Base-by-base conservation (phyloP, 2,329 filamentous ascomycete genomes). In the Alternaria sp. region DNA sequence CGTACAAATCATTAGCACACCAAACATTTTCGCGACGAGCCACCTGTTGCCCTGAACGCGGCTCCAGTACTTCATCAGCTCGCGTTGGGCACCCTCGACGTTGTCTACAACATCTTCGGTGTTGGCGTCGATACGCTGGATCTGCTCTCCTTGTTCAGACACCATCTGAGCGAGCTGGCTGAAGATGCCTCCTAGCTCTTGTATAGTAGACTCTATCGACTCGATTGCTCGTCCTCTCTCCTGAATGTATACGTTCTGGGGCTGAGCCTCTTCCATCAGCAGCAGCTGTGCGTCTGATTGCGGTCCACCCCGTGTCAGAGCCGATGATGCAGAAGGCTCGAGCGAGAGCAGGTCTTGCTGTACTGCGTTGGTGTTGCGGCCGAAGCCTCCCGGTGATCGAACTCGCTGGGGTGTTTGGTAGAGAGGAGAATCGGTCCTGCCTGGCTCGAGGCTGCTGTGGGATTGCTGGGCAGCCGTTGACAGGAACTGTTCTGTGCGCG, bases 81-180 rank as follows among this genome's bases (percentile, higher is more conserved):
- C 94, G 63, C 93, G 85, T 76, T 99, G 95, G 5, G 95, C 95
- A 17, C 95, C 95, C 73, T 97, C 88, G n/a, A 99, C 94, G 70
- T 99, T 99, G 73, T 98, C 94, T 54, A 99, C 94, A 5, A 99
- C 92, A 70, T 97, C 93, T 73, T 99, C 95, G 1, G 94, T 97
- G 78, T 98, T 97, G 65, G 94, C 94, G 72, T 98, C 94, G 73
- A 97, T 97, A 49, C 94, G 85, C 79, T 98, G 92, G 66, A 99
- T 96, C 90, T 97, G 96, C 79, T 97, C 95, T 61, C 91, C 92
- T 80, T 99, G 95, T 77, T 99, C 94, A 54, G 90, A 92, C 29
- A 99, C 95, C 95, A 99, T 98, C 67, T 92, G 89, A 34, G 95
- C 94, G 49, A 99, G 82, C 78, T 99, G 94, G 8, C 93, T 92